A percentile compares a stretch with the other conserved stretches of the same genome.
phyloP scores from a whole-genome alignment of 148 eudicot species.

The Camellia lanceoleosa region DNA sequence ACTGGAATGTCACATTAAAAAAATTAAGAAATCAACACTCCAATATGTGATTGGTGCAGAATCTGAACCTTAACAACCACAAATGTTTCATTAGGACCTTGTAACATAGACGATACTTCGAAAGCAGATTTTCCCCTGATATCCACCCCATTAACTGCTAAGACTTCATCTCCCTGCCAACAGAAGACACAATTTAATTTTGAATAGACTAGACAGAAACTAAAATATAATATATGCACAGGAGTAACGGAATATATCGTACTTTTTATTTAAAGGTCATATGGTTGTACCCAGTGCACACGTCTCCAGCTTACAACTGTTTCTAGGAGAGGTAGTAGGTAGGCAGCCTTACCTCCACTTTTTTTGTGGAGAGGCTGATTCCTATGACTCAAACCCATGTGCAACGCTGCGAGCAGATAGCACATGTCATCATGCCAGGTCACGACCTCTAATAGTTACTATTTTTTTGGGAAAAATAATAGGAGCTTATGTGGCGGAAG shows the following conservation, averaged over 20 bases:
- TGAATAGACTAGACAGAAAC: not conserved
- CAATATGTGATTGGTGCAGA: not conserved
- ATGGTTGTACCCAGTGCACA: too few species aligned
- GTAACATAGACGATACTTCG: constrained; percentile 82
- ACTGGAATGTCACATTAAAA: not conserved
- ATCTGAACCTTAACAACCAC: constrained; percentile 68
- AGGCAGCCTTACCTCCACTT: too few species aligned
- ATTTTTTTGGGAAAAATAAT: not conserved
- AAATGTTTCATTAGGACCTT: constrained; percentile 88
- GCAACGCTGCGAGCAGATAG: too few species aligned
- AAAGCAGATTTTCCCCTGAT: constrained; percentile 84
- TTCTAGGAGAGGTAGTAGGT: too few species aligned
- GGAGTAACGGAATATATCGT: not conserved
- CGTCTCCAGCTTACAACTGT: too few species aligned
- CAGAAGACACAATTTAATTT: not conserved
- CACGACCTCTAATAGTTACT: not conserved
- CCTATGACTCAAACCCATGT: too few species aligned
- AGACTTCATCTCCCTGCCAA: constrained; percentile 79
- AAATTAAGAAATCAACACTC: not conserved
- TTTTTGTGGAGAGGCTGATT: too few species aligned
- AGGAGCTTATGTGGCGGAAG: not conserved
- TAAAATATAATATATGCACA: not conserved
- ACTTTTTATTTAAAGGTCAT: too few species aligned
- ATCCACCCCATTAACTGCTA: constrained; percentile 81
- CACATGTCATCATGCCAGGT: too few species aligned